Conservation (phyloP, 306 rosid genomes). For the Trifolium subterraneum region DNA sequence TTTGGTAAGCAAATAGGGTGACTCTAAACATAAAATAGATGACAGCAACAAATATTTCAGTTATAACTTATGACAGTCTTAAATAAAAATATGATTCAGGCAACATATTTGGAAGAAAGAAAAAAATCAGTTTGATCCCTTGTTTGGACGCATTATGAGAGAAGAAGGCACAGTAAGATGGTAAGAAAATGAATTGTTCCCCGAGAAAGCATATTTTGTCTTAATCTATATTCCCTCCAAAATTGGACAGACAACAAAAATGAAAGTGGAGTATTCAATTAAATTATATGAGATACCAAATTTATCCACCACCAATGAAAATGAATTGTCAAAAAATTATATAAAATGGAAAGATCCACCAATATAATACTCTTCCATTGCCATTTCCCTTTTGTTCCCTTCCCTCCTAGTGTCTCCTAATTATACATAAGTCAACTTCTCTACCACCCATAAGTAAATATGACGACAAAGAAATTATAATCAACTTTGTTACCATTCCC, state of each 20-base stretch:
- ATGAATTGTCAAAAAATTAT: conserved; percentile 29
- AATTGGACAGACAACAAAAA: conserved; percentile 32
- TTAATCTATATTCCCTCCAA: conserved; percentile 28
- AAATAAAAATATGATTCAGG: conserved; percentile 27
- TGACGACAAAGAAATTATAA: neutral
- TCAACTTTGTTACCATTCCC: neutral
- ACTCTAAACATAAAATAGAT: neutral
- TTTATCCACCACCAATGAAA: conserved; percentile 26
- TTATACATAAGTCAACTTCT: neutral
- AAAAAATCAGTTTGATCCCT: conserved; percentile 17
- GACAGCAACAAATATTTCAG: conserved; percentile 34
- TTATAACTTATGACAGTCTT: conserved; percentile 22
- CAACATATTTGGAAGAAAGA: neutral
- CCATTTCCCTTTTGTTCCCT: conserved; percentile 14
- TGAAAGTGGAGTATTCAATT: conserved; percentile 14
- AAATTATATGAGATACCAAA: conserved; percentile 25
- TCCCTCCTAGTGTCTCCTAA: neutral
- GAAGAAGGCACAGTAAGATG: neutral
- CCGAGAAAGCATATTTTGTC: conserved; percentile 2
- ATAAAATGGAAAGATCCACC: neutral
- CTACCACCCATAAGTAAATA: neutral
- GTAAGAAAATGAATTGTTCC: conserved; percentile 24
- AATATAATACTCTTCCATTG: neutral
- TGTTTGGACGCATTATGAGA: conserved; percentile 26
- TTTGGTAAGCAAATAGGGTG: conserved; percentile 34